Base-by-base conservation (phyloP, 2,329 filamentous ascomycete genomes). In the Diaporthe sp. region DNA sequence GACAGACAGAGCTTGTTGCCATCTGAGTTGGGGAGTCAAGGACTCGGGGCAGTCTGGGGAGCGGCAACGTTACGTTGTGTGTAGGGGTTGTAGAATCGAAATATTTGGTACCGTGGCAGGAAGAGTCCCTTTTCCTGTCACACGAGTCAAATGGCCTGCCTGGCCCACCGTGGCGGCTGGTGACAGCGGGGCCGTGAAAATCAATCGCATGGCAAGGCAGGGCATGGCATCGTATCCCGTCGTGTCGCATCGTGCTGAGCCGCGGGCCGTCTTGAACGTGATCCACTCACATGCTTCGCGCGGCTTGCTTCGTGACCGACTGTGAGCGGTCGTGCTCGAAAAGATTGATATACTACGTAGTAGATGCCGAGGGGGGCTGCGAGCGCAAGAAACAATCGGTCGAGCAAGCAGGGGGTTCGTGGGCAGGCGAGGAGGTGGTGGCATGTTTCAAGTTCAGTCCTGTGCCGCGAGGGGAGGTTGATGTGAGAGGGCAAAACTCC, bases 401-500 rank as follows among this genome's bases (percentile, higher is more conserved):
- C 49, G 46, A 55, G 65, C 49, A 34, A 31, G 31, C 62, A 70
- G 65, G 49, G 65, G 65, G 31, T 22, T 39, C 34, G 49, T 53
- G 31, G 49, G 65, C 34, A 46, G 65, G 12, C 34, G 25, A 37
- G 49, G 13, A 10, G 31, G 62, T 68, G 46, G 49, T 70, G 31
- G 65, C 34, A 55, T 70, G 65, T 70, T 70, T 70, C 65, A 70
- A 53, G 65, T 70, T 70, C 65, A 55, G 49, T 55, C 49, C 34
- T 70, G 65, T 51, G 65, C 46, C 65, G 65, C 65, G 65, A 15
- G 46, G 53, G 34, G 46, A 37, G 46, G 65, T 68, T 53, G 46
- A 34, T 4, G 60, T 2, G 28, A 68, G 34, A 68, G 65, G 65
- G 65, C 65, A 68, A 53, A 68, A 53, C 65, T 53, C 65, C 46